Conservation (phyloP, 2,329 filamentous ascomycete species). For the Penicillium thymicola region DNA sequence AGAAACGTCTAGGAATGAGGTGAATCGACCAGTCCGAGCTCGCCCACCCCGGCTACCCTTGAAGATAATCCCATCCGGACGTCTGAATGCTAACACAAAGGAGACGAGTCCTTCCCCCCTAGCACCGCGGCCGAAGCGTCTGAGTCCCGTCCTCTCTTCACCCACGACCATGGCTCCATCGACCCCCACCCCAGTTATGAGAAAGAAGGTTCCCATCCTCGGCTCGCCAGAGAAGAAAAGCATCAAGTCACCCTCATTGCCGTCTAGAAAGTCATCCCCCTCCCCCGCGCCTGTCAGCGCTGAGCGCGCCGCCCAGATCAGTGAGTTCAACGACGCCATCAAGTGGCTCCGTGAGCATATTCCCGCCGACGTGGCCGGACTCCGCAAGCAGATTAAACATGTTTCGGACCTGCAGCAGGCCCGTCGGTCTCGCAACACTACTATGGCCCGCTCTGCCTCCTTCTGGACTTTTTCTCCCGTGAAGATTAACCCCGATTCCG, state of each 20-base stretch:
- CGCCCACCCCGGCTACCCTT: slow-evolving; percentile 23
- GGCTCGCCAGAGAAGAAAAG: not conserved
- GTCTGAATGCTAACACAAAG: slow-evolving; percentile 1
- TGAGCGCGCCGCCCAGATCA: slow-evolving; percentile 9
- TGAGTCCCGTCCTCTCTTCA: not conserved
- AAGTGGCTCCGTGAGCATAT: slow-evolving; percentile 28
- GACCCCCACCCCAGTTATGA: not conserved
- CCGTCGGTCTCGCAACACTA: slow-evolving; percentile 21
- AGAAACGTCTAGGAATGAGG: not conserved
- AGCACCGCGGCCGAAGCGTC: not conserved
- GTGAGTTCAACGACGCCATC: slow-evolving; percentile 26
- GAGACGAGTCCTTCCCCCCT: not conserved
- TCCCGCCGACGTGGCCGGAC: slow-evolving; percentile 23
- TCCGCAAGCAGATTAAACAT: slow-evolving; percentile 27
- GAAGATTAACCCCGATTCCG: slow-evolving; percentile 11
- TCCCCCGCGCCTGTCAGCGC: not conserved
- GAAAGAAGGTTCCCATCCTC: not conserved
- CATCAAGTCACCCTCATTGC: not conserved
- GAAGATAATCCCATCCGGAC: slow-evolving; percentile 17
- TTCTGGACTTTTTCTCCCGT: slow-evolving; percentile 42
- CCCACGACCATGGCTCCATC: not conserved
- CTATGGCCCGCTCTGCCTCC: slow-evolving; percentile 31
- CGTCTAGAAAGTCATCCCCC: not conserved
- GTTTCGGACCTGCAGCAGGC: slow-evolving; percentile 25
- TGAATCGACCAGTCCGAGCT: not conserved